Conservation (phyloP, 1,284 basidiomycete genomes). For the Chiua sp. region DNA sequence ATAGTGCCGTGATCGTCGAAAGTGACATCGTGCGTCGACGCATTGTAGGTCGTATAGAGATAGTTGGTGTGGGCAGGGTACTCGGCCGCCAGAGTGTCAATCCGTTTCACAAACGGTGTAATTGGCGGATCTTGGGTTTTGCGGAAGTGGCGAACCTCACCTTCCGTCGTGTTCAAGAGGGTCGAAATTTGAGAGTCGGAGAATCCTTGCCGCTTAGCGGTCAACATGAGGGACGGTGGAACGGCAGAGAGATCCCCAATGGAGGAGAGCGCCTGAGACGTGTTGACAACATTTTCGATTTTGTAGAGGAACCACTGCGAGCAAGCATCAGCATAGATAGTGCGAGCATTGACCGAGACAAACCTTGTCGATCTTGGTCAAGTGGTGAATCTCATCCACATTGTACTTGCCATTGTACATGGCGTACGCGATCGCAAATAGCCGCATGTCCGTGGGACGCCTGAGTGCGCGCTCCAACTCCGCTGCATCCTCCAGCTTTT, state of each 20-base stretch:
- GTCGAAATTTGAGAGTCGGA: constrained; percentile 93
- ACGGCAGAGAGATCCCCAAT: constrained; percentile 72
- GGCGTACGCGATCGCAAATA: constrained; percentile 98
- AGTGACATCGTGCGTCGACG: constrained; percentile 93
- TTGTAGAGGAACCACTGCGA: constrained; percentile 97
- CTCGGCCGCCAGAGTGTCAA: constrained; percentile 99
- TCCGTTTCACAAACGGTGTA: constrained; percentile 98
- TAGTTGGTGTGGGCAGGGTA: constrained; percentile 99
- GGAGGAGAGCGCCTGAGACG: constrained; percentile 74
- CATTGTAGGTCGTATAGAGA: constrained; percentile 99
- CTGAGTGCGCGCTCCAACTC: constrained; percentile 83
- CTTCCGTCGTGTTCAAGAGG: constrained; percentile 74
- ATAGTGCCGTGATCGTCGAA: constrained; percentile 98
- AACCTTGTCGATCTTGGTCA: constrained; percentile 98
- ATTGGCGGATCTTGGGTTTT: constrained; percentile 77
- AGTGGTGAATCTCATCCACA: constrained; percentile 88
- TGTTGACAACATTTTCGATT: constrained; percentile 95
- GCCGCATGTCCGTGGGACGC: constrained; percentile 87
- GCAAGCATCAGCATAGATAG: not conserved
- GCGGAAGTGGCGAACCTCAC: constrained; percentile 81
- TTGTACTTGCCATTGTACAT: constrained; percentile 95
- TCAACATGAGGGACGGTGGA: constrained; percentile 75
- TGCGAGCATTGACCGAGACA: constrained; percentile 2
- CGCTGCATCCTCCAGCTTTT: constrained; percentile 63
- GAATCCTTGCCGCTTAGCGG: constrained; percentile 94